Conservation (phyloP, 2,329 filamentous ascomycete genomes). For the Mariannaea elegans region DNA sequence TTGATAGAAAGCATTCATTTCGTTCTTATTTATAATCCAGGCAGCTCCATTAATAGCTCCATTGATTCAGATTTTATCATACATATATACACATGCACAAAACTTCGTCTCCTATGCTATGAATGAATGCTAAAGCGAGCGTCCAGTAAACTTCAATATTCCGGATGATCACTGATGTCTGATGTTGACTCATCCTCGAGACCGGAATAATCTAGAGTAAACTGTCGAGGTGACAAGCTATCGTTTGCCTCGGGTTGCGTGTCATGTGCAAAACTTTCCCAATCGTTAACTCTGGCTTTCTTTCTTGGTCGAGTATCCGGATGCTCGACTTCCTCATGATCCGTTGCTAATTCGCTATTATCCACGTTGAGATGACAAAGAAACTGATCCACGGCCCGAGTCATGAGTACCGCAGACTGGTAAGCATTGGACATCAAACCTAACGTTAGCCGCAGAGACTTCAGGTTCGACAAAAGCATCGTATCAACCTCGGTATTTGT, state of each 20-base stretch:
- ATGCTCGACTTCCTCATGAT: background rate
- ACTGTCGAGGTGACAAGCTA: too few relatives aligned
- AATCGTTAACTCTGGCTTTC: background rate
- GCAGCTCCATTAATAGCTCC: too few relatives aligned
- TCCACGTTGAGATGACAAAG: background rate
- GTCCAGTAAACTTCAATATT: background rate
- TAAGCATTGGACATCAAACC: background rate
- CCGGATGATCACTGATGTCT: background rate
- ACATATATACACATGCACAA: background rate
- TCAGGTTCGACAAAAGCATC: background rate
- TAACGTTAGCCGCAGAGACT: background rate
- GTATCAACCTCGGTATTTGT: too few relatives aligned
- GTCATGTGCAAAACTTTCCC: background rate
- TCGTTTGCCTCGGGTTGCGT: background rate
- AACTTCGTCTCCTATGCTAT: too few relatives aligned
- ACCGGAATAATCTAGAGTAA: background rate
- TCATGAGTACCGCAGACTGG: background rate
- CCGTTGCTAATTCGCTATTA: background rate
- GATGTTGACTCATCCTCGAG: background rate
- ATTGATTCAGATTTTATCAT: too few relatives aligned
- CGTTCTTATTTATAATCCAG: background rate
- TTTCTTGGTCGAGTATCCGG: background rate
- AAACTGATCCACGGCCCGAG: background rate
- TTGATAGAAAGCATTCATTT: background rate
- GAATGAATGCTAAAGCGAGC: background rate